Evolutionary conservation across 1,139 yeast genomes (phyloP).

Genomic region (Debaryomyces psychrophilus): DNA sequence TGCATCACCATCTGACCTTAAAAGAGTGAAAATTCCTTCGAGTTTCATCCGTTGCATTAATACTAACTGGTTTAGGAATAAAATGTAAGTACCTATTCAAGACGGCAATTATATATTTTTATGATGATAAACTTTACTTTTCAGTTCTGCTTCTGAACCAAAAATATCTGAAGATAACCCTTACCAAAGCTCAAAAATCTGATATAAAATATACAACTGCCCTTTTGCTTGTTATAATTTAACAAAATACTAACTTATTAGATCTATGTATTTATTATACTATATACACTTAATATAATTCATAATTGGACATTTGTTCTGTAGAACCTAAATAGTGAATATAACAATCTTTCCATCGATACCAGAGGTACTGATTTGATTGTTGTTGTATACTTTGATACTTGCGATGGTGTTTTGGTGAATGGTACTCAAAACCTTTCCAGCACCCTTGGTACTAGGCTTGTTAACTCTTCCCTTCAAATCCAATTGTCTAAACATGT

Average conservation of each 20-base stretch:
- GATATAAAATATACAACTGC: slow-evolving; percentile 10
- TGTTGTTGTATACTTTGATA: slow-evolving; percentile 62
- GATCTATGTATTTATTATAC: slow-evolving; percentile 6
- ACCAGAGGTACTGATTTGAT: slow-evolving; percentile 52
- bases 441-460: slow-evolving; percentile 35
- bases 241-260: slow-evolving; percentile 9
- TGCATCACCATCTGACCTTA: slow-evolving; percentile 88
- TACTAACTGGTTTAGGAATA: slow-evolving; percentile 9
- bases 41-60: background rate
- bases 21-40: background rate
- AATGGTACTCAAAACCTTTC: slow-evolving; percentile 65
- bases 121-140: slow-evolving; percentile 62
- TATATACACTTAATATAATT: slow-evolving; percentile 5
- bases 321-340: slow-evolving; percentile 32
- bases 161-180: slow-evolving; percentile 65
- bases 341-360: slow-evolving; percentile 90
- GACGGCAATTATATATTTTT: slow-evolving; percentile 16
- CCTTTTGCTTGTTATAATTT: background rate
- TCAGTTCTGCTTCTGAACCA: slow-evolving; percentile 95
- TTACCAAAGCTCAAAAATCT: slow-evolving; percentile 41
- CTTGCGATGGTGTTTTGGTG: slow-evolving; percentile 91
- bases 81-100: slow-evolving; percentile 3
- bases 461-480: slow-evolving; percentile 79
- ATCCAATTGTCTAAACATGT: slow-evolving; percentile 95
- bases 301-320: background rate